Conservation (phyloP, 2,329 filamentous ascomycete genomes). For the Penicillium rolfsii region DNA sequence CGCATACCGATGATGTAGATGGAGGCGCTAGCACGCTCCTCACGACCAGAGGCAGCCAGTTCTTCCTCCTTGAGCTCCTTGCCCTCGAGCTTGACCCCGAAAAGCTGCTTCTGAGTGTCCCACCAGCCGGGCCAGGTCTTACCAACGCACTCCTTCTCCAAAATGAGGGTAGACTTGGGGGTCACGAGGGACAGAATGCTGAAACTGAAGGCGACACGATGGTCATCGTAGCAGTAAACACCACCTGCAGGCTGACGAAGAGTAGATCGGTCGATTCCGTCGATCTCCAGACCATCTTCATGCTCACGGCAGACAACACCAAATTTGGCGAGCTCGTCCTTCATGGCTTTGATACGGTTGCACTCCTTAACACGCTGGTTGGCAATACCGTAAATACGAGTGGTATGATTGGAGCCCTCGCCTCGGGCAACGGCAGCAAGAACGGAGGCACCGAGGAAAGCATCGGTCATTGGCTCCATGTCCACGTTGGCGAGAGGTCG, state of each 20-base stretch:
- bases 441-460: conserved; percentile 92
- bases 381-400: conserved; percentile 88
- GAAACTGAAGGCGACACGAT: conserved; percentile 98
- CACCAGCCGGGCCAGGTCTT: conserved; percentile 99
- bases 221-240: conserved; percentile 94
- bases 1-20: conserved; percentile 97
- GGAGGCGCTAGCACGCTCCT: conserved; percentile 59
- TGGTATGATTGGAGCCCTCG: conserved; percentile 63
- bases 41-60: conserved; percentile 41
- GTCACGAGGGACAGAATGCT: conserved; percentile 79
- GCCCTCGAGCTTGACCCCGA: conserved; percentile 76
- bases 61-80: conserved; percentile 59
- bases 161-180: conserved; percentile 72
- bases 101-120: conserved; percentile 81
- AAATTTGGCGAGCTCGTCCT: conserved; percentile 90
- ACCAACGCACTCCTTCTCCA: conserved; percentile 88
- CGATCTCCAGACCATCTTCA: conserved; percentile 83
- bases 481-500: conserved; percentile 80
- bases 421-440: conserved; percentile 85
- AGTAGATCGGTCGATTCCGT: conserved; percentile 58
- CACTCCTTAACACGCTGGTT: conserved; percentile 99
- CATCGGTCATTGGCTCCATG: conserved; percentile 99
- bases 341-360: conserved; percentile 95
- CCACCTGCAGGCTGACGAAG: conserved; percentile 63
- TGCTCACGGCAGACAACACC: conserved; percentile 84